These are phyloP conservation scores for Sporothrix brunneoviolacea DNA, from an alignment of 2,329 filamentous ascomycete species.

Conservation along the genomic window DNA sequence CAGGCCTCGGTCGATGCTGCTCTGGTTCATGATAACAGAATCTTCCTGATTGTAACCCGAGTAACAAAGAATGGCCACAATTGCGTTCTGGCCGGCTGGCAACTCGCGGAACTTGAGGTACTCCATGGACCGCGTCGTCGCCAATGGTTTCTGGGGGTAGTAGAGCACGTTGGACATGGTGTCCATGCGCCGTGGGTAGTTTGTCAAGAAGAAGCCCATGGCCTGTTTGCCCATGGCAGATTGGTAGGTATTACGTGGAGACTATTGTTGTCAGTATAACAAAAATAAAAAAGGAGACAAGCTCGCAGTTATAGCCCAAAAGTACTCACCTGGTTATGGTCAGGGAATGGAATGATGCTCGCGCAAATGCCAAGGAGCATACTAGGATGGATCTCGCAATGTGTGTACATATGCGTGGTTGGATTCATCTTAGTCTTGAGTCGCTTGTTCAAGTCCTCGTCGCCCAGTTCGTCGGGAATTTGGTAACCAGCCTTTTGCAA, in stretches of 20 bases:
- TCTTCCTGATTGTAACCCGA: conserved; percentile 99
- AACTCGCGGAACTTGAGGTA: conserved; percentile 97
- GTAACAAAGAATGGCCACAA: conserved; percentile 95
- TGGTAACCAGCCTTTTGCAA: conserved; percentile 45
- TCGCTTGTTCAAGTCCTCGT: conserved; percentile 74
- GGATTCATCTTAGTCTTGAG: conserved; percentile 84
- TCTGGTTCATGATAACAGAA: conserved; percentile 99
- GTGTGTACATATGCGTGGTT: conserved; percentile 86
- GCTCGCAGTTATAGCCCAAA: no score
- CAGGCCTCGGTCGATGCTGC: conserved; percentile 92
- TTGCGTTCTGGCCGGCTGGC: conserved; percentile 94
- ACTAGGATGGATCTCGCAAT: conserved; percentile 98
- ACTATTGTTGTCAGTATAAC: conserved; percentile 42
- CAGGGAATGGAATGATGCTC: conserved; percentile 98
- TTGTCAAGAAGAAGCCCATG: conserved; percentile 98
- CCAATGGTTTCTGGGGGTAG: conserved; percentile 95
- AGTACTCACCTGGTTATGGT: conserved; percentile 82
- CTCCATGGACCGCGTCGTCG: conserved; percentile 96
- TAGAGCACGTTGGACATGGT: conserved; percentile 99
- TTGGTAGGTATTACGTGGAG: conserved; percentile 97
- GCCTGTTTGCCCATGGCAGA: conserved; percentile 99
- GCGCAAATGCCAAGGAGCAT: conserved; percentile 99
- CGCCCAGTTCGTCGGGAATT: conserved; percentile 44
- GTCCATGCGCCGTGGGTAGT: conserved; percentile 95
- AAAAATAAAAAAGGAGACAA: background rate